Evolutionary conservation across 306 rosid species (phyloP).

Genomic region (Quercus glauca): DNA sequence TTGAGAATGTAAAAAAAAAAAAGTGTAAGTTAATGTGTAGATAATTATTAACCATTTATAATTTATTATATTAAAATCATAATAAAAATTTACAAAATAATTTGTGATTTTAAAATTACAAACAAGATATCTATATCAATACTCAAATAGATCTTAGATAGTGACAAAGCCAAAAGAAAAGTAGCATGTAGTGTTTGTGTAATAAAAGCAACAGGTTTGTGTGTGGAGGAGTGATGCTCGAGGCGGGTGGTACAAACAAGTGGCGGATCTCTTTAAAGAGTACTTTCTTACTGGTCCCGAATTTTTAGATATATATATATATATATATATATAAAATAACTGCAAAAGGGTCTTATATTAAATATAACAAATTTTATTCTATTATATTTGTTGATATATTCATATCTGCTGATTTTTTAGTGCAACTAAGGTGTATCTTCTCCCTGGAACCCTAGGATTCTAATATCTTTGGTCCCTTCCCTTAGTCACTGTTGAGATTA

Average conservation of each 20-base stretch:
- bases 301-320: background rate
- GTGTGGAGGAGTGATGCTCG: background rate
- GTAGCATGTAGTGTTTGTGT: background rate
- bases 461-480: background rate
- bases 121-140: no score
- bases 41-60: accelerated
- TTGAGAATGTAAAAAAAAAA: no score
- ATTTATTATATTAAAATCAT: no score
- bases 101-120: accelerated
- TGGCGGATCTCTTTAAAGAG: slow-evolving; percentile 3
- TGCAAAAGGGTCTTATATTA: no score
- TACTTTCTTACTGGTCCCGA: background rate
- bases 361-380: no score
- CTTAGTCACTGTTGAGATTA: background rate
- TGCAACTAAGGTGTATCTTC: background rate
- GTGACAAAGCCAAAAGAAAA: slow-evolving; percentile 12
- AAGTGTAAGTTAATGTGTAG: accelerated
- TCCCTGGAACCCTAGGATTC: background rate
- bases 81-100: no score
- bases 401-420: background rate
- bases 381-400: background rate
- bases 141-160: background rate
- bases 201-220: slow-evolving; percentile 7
- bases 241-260: background rate
- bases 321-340: no score